Base-by-base conservation (phyloP, 495 filamentous ascomycete genomes). In the Penicillium canescens region DNA sequence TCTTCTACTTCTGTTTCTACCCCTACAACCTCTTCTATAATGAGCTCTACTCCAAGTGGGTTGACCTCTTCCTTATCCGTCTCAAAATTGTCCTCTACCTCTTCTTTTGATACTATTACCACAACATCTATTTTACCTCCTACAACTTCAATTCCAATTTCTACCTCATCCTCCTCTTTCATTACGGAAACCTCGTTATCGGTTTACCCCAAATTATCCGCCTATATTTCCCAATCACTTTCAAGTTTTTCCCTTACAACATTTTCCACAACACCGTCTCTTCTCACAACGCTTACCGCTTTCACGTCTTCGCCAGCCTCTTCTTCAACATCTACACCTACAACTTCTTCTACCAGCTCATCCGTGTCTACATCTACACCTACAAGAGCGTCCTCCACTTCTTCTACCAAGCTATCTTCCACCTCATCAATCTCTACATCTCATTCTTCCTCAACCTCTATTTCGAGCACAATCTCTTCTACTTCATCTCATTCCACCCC, bases 1-100 rank as follows among this genome's bases (percentile, higher is more conserved):
- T 64, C 61, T 64, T 54, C 47, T 57, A 11, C 57, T 48, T 50
- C 57, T 59, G 39, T 56, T 55, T 56, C 57, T 50, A 50, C 60
- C 50, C 46, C 40, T 61, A 50, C 64, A 45, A 50, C 57, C 51
- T 60, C 56, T 63, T 50, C 52, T 50, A 66, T 41, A 33, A 46
- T 51, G 35, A 50, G 44, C 52, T 48, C 42, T 42, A 46, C 52
- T 46, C 14, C 36, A 46, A 55, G 52, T 55, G 52, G 37, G 52
- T 55, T 37, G 35, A 55, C 37, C 43, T 42, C 48, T 51, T 59
- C 55, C 46, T 45, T 47, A 12, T 58, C 53, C 52, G 48, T 45
- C 9, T 40, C 51, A 55, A 54, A 55, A 59, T 59, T 50, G 41
- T 50, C 52, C 40, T 24, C 49, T 11, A 21, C 39, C 26, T 48